Base-by-base conservation (phyloP, 208 protist genomes). In the Herpetomonas muscarum region DNA sequence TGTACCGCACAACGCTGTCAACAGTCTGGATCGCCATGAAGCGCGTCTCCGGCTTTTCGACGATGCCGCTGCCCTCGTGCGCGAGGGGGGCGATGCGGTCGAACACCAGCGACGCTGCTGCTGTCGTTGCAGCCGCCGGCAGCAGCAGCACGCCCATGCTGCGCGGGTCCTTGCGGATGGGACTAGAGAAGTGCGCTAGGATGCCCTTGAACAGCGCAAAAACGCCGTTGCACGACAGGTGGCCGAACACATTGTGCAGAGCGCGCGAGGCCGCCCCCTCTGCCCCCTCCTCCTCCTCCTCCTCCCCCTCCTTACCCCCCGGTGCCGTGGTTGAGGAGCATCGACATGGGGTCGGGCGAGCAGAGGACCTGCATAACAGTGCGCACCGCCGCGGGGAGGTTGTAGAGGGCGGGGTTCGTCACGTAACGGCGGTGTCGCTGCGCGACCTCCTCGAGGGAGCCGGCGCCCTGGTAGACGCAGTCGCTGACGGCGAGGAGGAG, bases 11-110 rank as follows among this genome's bases (percentile, higher is more conserved):
- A 6, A 90, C 72, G 62, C 70, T 74, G 64, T 96, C 85, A 30
- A 93, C 70, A 2, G 85, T 92, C 66, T 96, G 89, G 49, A 90
- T 92, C 2, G 89, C 89, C 84, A 93, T 92, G 60, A 96, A 96
- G 31, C 89, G 81, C 24, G 81, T 89, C 50, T 96, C 85, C 1
- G 83, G 84, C 51, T 83, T 68, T 22, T 91, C 73, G 39, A 92
- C 61, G 21, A 70, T 44, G 37, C 68, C 58, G 70, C 65, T 82
- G 58, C 74, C 89, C 17, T 57, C 22, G 41, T 79, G 52, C 1
- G 81, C 74, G 4, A 74, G 66, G 17, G 85, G 83, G 28, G 92
- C 41, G 37, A 95, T 90, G 31, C 81, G 39, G 47, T 90, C 79
- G 54, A 88, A 81, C 17, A 81, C 49, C 17, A 64, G 28, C 19